These are phyloP conservation scores for Colletotrichum echinochloae DNA, from an alignment of 2,329 filamentous ascomycete species.

Conservation along the genomic window DNA sequence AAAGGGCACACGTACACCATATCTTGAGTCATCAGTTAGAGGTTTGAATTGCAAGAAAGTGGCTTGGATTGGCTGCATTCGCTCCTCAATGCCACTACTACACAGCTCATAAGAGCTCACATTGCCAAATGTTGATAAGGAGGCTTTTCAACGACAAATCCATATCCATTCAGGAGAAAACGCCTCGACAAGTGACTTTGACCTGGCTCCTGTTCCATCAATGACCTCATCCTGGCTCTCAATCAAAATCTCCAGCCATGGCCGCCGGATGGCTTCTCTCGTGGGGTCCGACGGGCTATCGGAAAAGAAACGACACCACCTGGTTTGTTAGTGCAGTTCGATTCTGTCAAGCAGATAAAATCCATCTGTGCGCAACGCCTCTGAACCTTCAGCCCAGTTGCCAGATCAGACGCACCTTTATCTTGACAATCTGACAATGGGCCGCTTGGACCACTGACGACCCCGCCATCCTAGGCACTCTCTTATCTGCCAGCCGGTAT, in stretches of 20 bases:
- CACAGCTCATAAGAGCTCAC: not conserved
- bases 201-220: not conserved
- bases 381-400: conserved; percentile 18
- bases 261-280: conserved; percentile 10
- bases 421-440: not conserved
- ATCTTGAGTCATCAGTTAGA: not conserved
- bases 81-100: conserved; percentile 7
- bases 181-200: not conserved
- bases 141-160: not conserved
- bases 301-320: conserved; percentile 8
- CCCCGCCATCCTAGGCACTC: conserved; percentile 6
- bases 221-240: not conserved
- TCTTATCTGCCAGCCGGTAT: not conserved
- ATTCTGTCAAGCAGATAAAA: conserved; percentile 5
- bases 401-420: conserved; percentile 7
- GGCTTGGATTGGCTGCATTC: not conserved
- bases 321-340: not conserved
- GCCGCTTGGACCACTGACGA: conserved; percentile 18
- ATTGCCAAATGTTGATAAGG: not conserved
- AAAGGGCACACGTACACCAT: not conserved
- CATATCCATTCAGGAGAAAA: not conserved
- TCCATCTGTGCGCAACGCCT: conserved; percentile 37
- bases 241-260: not conserved
- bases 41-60: not conserved
- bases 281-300: conserved; percentile 16